These are phyloP conservation scores for Mortierella sp. DNA, from an alignment of 371 early-diverging fungal genomes.

Conservation along the genomic window DNA sequence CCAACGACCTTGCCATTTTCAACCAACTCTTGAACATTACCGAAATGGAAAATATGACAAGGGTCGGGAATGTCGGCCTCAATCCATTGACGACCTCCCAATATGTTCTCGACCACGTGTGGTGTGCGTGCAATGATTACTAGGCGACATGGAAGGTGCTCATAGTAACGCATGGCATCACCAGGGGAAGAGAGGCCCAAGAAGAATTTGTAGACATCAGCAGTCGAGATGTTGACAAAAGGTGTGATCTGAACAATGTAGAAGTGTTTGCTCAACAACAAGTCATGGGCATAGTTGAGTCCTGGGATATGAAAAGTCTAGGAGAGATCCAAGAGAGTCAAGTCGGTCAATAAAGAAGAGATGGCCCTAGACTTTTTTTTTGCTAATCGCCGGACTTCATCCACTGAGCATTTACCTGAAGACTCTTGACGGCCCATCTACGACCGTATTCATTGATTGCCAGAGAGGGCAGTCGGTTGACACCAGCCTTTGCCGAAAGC, in stretches of 20 bases:
- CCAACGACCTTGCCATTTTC: slow-evolving; percentile 27
- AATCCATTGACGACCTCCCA: slow-evolving; percentile 45
- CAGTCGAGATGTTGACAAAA: slow-evolving; percentile 38
- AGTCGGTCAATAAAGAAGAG: too few relatives aligned
- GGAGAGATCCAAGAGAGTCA: background rate
- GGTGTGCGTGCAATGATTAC: slow-evolving; percentile 49
- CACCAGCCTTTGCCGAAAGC: slow-evolving; percentile 47
- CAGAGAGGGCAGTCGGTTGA: slow-evolving; percentile 37
- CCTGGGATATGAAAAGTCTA: slow-evolving; percentile 47
- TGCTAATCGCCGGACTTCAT: too few relatives aligned
- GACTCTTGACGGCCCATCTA: slow-evolving; percentile 40
- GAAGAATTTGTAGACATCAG: slow-evolving; percentile 41
- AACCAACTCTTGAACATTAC: slow-evolving; percentile 37
- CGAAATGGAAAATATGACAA: slow-evolving; percentile 51
- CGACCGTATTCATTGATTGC: slow-evolving; percentile 51
- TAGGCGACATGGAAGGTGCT: slow-evolving; percentile 44
- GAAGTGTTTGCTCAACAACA: slow-evolving; percentile 48
- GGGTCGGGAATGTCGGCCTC: slow-evolving; percentile 51
- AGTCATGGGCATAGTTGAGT: slow-evolving; percentile 49
- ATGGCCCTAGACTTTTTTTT: too few relatives aligned
- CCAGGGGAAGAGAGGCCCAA: slow-evolving; percentile 49
- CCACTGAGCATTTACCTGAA: slow-evolving; percentile 42
- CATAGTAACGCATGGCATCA: slow-evolving; percentile 49
- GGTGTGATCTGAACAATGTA: slow-evolving; percentile 53
- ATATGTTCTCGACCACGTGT: slow-evolving; percentile 20